Base-by-base conservation (phyloP, 116 monocot species). In the Iris pallida region DNA sequence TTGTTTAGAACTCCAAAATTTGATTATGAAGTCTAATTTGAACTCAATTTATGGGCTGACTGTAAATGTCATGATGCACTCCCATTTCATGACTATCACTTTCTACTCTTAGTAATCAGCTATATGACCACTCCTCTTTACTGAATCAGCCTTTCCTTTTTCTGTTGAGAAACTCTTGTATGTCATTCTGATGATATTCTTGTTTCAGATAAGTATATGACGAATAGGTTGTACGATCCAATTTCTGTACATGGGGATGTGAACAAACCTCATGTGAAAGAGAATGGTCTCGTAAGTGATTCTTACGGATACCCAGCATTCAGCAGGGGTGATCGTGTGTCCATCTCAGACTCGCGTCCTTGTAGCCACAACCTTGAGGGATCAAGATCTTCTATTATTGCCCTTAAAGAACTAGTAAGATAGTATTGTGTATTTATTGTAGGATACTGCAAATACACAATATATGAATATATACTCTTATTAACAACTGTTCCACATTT, bases 381-480 rank as follows among this genome's bases (percentile, higher is more conserved):
- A 43, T 65, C 77, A 51, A 20, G 63, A 55, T 57, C 71, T 30
- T 30, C 30, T 66, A 42, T 85, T 51, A 54, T 83, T 73, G 76
- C 85, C 40, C 83, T 94, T 40, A 90, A 81, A 59, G 94, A 90
- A 75, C 79, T 90, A n/a, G 94, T 94, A 79, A 76, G 87, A 73
- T 69, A 12, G 45, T 16, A 44, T 16, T 43, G 40, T 30, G 19
- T 0, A 0, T 30, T 30, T 30, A 10, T 41, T 30, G 18, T 66
- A 7, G 10, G 52, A 14, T 52, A 8, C 19, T 41, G 18, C 2
- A 20, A 54, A 42, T 58, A 20, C 46, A 9, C 18, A 19, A 51
- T 15, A 47, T 45, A 7, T 30, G 7, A 42, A 45, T 30, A 44
- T 30, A 30, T 30, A 30, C 16, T 14, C 55, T 16, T 13, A 69